These are phyloP conservation scores for Sesbania bispinosa DNA, from an alignment of 306 rosid species.

Conservation along the genomic window DNA sequence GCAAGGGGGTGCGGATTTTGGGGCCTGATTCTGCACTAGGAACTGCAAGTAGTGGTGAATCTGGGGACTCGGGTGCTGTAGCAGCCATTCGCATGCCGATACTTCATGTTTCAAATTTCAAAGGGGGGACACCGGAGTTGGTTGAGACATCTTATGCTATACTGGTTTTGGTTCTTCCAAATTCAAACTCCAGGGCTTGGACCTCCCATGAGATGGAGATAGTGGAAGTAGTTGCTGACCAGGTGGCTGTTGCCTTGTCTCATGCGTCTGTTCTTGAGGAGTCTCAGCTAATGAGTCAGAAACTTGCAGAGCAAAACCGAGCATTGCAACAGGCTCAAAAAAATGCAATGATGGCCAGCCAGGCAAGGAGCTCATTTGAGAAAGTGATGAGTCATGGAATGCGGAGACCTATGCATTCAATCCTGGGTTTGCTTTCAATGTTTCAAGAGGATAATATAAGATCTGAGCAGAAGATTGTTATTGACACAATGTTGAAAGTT, in stretches of 20 bases:
- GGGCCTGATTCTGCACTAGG: conserved; percentile 63
- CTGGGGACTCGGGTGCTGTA: conserved; percentile 51
- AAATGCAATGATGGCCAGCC: conserved; percentile 83
- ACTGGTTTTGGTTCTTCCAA: conserved; percentile 66
- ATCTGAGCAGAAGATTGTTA: conserved; percentile 47
- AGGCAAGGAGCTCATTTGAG: conserved; percentile 70
- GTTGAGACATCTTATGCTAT: conserved; percentile 66
- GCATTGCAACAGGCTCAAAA: conserved; percentile 61
- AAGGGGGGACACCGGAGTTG: conserved; percentile 73
- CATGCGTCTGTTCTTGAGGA: conserved; percentile 83
- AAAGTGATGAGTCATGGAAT: conserved; percentile 79
- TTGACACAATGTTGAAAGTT: conserved; percentile 63
- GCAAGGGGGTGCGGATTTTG: conserved; percentile 55
- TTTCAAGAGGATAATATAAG: conserved; percentile 43
- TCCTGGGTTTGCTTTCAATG: conserved; percentile 61
- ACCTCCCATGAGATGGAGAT: conserved; percentile 60
- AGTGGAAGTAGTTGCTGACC: conserved; percentile 81
- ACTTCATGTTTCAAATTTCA: conserved; percentile 71
- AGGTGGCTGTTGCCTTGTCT: conserved; percentile 81
- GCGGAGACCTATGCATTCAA: conserved; percentile 79
- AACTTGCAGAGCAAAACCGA: conserved; percentile 64
- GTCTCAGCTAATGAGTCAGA: conserved; percentile 76
- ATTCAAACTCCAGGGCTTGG: conserved; percentile 47
- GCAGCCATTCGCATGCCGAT: conserved; percentile 80
- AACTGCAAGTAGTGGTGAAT: conserved; percentile 54